These are phyloP conservation scores for Wallacemonas sp. DNA, from an alignment of 208 protist species.

Conservation along the genomic window DNA sequence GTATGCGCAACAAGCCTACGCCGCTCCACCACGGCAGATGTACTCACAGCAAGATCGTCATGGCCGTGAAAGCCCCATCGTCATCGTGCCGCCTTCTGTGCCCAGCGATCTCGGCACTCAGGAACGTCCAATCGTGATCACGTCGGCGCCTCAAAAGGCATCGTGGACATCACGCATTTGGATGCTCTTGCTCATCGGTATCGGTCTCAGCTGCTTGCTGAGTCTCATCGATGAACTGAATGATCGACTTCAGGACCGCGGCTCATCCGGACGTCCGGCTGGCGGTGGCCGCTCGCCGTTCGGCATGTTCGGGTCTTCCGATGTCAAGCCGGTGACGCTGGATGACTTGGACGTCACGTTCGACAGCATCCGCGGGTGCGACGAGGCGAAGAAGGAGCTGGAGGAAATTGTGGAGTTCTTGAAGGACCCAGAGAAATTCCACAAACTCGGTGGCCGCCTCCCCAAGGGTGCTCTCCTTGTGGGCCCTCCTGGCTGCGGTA, in stretches of 20 bases:
- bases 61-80: slow-evolving; percentile 13
- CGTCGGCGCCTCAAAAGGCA: slow-evolving; percentile 63
- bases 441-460: slow-evolving; percentile 93
- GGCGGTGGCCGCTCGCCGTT: slow-evolving; percentile 21
- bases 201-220: slow-evolving; percentile 63
- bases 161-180: slow-evolving; percentile 68
- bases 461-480: slow-evolving; percentile 97
- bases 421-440: slow-evolving; percentile 94
- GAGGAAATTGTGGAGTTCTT: slow-evolving; percentile 95
- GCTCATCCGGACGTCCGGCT: slow-evolving; percentile 24
- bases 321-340: slow-evolving; percentile 81
- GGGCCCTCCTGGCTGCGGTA: slow-evolving; percentile 98
- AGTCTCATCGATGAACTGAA: slow-evolving; percentile 53
- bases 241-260: slow-evolving; percentile 34
- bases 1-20: neutral
- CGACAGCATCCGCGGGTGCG: slow-evolving; percentile 85
- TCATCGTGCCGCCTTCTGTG: slow-evolving; percentile 19
- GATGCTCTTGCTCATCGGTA: slow-evolving; percentile 75
- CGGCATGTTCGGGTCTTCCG: slow-evolving; percentile 47
- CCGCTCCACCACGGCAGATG: slow-evolving; percentile 6
- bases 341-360: slow-evolving; percentile 83
- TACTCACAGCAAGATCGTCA: slow-evolving; percentile 24
- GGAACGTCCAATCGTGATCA: slow-evolving; percentile 77
- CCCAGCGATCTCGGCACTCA: slow-evolving; percentile 67
- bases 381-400: slow-evolving; percentile 92